Evolutionary conservation across 495 filamentous ascomycete species (phyloP), one percentile per base, ranked within the genome.

Genomic region (Trichoderma erinaceum): DNA sequence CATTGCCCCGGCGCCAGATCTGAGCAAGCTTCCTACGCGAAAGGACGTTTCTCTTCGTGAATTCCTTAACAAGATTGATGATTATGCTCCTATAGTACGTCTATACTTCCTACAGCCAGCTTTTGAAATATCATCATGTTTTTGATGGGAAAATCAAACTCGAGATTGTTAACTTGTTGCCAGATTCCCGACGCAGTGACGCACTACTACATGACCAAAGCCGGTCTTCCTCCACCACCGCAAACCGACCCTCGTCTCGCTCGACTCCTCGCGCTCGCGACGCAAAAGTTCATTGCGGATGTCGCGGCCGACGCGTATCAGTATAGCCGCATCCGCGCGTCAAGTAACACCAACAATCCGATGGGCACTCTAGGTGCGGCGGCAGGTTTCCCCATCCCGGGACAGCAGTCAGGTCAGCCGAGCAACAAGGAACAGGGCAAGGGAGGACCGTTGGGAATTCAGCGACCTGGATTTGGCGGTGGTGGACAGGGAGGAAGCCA

Each of bases 151-250:
- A 4, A 29, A 29, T 29, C 18, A n/a, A n/a, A 43, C 66, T 41
- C 29, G 48, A 11, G n/a, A 21, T 52, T 52, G 48, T 5, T 52
- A 2, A 23, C 48, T 4, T 16, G 58, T 63, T 56, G 23, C 73
- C 73, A 98, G 94, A 98, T 99, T 70, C 95, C 95, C 63, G 95
- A 99, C 78, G 95, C 95, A 13, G 94, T 99, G 41, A 98, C 93
- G 72, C 88, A 95, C 73, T 97, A 97, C 84, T 98, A 98, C 84
- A 92, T 98, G 78, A 94, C 93, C 18, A 88, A 95, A 72, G 92
- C 92, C 74, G 95, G 95, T 66, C 90, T 97, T 12, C 92, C 93
- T 21, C 93, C 95, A 5, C 90, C 92, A 23, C 91, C 91, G 23
- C 85, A 90, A 73, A 96, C 93, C 11, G 90, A 96, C 69, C 87